These are phyloP conservation scores for Pulveroboletus ravenelii DNA, from an alignment of 768 basidiomycete genomes.

Conservation along the genomic window DNA sequence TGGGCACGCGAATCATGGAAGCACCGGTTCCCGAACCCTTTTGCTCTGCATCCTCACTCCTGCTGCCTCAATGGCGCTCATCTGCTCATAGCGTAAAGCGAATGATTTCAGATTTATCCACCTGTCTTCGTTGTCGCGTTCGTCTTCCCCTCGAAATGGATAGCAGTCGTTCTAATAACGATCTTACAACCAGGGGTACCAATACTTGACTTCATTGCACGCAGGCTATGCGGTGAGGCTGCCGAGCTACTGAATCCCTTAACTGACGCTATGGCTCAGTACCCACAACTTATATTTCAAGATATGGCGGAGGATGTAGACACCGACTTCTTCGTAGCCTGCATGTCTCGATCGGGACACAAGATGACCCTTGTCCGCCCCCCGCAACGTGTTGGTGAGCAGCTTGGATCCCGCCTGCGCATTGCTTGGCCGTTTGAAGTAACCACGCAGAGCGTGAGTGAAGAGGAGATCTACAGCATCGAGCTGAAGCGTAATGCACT, in stretches of 20 bases:
- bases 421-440: conserved; percentile 40
- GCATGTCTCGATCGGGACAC: conserved; percentile 57
- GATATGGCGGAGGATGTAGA: conserved; percentile 43
- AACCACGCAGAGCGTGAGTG: conserved; percentile 38
- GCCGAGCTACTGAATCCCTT: conserved; percentile 11
- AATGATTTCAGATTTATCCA: conserved; percentile 58
- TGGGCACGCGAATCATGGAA: too few species aligned
- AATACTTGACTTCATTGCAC: conserved; percentile 60
- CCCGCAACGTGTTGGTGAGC: conserved; percentile 35
- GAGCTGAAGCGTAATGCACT: conserved; percentile 45
- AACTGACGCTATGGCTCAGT: conserved; percentile 31
- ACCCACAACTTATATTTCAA: conserved; percentile 66
- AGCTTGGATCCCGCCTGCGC: conserved; percentile 38
- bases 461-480: conserved; percentile 50
- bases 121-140: conserved; percentile 56
- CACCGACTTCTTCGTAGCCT: conserved; percentile 60
- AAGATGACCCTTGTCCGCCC: conserved; percentile 45
- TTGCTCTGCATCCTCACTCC: too few species aligned
- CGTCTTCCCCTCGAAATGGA: conserved; percentile 17
- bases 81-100: conserved; percentile 47
- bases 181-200: conserved; percentile 52
- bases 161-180: conserved; percentile 6
- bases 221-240: conserved; percentile 46
- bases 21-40: too few species aligned
- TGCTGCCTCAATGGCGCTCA: conserved; percentile 6